Conservation (phyloP, 2,329 filamentous ascomycete species). For the Bertia moriformis region DNA sequence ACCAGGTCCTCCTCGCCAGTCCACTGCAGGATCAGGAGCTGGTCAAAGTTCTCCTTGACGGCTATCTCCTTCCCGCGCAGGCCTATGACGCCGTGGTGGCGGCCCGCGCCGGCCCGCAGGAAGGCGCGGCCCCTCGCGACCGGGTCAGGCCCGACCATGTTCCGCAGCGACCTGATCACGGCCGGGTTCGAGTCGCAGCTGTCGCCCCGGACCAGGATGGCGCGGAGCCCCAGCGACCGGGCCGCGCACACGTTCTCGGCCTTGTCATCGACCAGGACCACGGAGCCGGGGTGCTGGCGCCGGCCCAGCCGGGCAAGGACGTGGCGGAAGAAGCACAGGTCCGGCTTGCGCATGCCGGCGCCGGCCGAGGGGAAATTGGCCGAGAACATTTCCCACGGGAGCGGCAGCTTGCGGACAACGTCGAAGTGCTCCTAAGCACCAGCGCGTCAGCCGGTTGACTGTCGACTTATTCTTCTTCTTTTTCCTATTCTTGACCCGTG, state of each 20-base stretch:
- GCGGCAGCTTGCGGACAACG: conserved; percentile 2
- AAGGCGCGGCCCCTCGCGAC: conserved; percentile 4
- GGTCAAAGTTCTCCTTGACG: conserved; percentile 15
- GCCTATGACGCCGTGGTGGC: conserved; percentile 11
- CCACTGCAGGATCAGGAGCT: conserved; percentile 22
- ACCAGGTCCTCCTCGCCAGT: conserved; percentile 6
- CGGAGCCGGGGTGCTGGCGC: conserved; percentile 3
- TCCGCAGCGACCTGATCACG: conserved; percentile 3
- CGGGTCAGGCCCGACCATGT: conserved; percentile 4
- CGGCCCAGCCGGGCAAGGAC: conserved; percentile 6
- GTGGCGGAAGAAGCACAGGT: conserved; percentile 8
- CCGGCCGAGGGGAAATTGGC: conserved; percentile 4
- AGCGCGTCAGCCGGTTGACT: not conserved
- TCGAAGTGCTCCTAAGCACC: conserved; percentile 6
- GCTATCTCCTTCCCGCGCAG: conserved; percentile 11
- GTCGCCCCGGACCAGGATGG: conserved; percentile 1
- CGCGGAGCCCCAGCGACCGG: conserved; percentile 5
- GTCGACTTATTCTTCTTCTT: not conserved
- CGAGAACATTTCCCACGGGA: conserved; percentile 5
- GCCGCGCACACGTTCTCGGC: conserved; percentile 9
- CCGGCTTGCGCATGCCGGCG: conserved; percentile 10
- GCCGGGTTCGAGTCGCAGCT: not conserved
- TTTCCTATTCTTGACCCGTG: not conserved
- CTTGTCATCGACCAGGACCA: conserved; percentile 8
- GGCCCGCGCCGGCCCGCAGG: conserved; percentile 4